Evolutionary conservation across 2,329 filamentous ascomycete species (phyloP), one percentile per base, ranked within the genome.

Genomic region (Sphaerulina vaccinii): DNA sequence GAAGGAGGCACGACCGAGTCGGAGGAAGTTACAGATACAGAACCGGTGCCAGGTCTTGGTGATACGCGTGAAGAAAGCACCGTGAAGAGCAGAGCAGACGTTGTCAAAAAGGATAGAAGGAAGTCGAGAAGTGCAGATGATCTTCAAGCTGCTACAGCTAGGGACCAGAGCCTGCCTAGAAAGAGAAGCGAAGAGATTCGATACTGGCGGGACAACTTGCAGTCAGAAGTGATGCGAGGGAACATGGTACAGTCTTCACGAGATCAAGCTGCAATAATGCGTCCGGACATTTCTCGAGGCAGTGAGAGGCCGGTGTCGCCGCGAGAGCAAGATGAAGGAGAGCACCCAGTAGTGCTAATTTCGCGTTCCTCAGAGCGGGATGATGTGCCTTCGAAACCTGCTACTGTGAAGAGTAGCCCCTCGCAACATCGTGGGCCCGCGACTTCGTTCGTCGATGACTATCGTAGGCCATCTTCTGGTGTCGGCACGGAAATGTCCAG

Each of bases 101-200:
- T 33, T 7, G 52, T 51, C 36, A 59, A 56, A 41, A 62, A 62
- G 42, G 39, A 59, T 6, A 65, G 67, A 51, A 61, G 68, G 49
- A 64, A 62, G 42, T 70, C 68, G 27, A 53, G 68, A 44, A 70
- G 68, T 49, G 62, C 64, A 3, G 66, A 65, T 36, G 67, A 69
- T 51, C 52, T 70, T 36, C 58, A 56, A 22, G 48, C 44, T 8
- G 38, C 58, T 11, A 33, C 27, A 5, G 41, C 56, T 18, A 49
- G 51, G 13, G 49, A 57, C 35, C 49, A 54, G 10, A 54, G 57
- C 21, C 44, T 61, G n/a, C 50, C 61, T 1, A 56, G 66, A 21
- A 65, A 69, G 47, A 62, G 65, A 44, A 68, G 62, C 43, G 63
- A 66, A 21, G 69, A 71, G 59, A 69, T 70, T 21, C 52, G 62